These are phyloP conservation scores for Russula vinacea DNA, from an alignment of 768 basidiomycete genomes.

Conservation along the genomic window DNA sequence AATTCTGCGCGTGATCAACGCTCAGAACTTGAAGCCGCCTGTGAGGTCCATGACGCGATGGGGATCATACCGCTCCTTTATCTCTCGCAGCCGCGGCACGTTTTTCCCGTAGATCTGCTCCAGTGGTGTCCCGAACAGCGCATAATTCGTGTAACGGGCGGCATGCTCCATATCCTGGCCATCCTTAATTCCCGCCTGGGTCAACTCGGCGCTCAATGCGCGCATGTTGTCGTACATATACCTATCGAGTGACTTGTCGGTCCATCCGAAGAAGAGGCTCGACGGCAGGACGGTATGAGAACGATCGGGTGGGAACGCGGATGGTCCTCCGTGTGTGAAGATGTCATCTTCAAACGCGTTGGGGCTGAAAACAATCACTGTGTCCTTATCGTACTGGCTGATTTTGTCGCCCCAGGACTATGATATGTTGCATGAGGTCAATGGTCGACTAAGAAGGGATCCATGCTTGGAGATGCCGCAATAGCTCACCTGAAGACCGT, in stretches of 20 bases:
- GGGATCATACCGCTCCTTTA: constrained; percentile 53
- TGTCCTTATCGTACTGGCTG: constrained; percentile 38
- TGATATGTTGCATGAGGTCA: too few species aligned
- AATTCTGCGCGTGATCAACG: neutral
- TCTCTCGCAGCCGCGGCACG: constrained; percentile 39
- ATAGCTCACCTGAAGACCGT: constrained; percentile 4
- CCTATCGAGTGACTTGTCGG: constrained; percentile 38
- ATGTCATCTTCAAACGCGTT: constrained; percentile 19
- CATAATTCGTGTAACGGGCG: constrained; percentile 59
- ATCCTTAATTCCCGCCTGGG: constrained; percentile 43
- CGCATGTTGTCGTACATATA: neutral
- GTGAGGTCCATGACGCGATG: constrained; percentile 59
- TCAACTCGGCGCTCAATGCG: constrained; percentile 33
- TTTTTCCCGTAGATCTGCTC: constrained; percentile 51
- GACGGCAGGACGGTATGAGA: constrained; percentile 16
- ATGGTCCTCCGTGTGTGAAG: constrained; percentile 23
- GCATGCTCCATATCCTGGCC: constrained; percentile 42
- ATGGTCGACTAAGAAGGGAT: too few species aligned
- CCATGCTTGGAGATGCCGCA: too few species aligned
- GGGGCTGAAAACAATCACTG: constrained; percentile 42
- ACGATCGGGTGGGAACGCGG: constrained; percentile 27
- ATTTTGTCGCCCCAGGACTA: constrained; percentile 47
- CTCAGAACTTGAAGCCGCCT: constrained; percentile 54
- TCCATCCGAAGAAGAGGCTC: constrained; percentile 43
- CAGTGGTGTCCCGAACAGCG: constrained; percentile 50